These are phyloP conservation scores for Capsicum baccatum DNA, from an alignment of 257 asterid genomes.

Conservation along the genomic window DNA sequence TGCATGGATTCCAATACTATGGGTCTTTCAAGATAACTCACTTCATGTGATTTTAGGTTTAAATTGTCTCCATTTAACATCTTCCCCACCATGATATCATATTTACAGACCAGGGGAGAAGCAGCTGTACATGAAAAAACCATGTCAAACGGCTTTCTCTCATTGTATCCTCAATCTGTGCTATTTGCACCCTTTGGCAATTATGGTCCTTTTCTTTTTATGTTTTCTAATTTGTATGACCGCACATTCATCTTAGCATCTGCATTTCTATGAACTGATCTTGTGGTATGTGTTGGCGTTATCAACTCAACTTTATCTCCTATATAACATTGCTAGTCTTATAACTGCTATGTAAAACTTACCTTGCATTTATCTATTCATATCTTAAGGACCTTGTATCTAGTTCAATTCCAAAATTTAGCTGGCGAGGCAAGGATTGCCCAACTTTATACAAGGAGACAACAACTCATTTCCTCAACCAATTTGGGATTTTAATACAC, in stretches of 20 bases:
- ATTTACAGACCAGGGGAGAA: neutral
- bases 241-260: neutral
- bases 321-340: neutral
- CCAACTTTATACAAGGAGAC: neutral
- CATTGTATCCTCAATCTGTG: neutral
- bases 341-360: neutral
- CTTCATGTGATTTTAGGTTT: constrained; percentile 15
- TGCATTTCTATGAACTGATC: neutral
- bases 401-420: neutral
- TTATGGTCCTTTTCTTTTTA: neutral
- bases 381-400: neutral
- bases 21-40: neutral
- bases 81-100: neutral
- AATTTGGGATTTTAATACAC: neutral
- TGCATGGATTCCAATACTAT: constrained; percentile 1
- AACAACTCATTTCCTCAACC: neutral
- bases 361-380: neutral
- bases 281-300: neutral
- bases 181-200: neutral
- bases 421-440: neutral
- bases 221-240: neutral
- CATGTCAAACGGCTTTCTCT: constrained; percentile 6
- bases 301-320: neutral
- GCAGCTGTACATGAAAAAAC: neutral
- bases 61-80: neutral